Conservation (phyloP, 305 asterid species). For the Fraxinus platypoda region DNA sequence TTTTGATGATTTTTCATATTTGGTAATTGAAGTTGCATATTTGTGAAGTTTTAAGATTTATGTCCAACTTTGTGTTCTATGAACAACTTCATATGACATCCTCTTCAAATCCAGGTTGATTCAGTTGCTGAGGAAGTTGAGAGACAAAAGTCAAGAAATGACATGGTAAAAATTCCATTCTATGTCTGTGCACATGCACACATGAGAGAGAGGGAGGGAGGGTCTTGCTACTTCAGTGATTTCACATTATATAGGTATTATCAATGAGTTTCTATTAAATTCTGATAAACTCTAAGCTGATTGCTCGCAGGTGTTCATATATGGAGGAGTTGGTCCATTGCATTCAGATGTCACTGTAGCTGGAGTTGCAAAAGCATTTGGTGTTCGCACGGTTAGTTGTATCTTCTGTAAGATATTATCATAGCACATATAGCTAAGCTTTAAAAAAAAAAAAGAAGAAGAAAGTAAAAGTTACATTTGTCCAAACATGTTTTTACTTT, state of each 20-base stretch:
- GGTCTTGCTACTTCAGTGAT: background rate
- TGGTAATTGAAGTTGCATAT: background rate
- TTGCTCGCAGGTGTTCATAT: slow-evolving; percentile 68
- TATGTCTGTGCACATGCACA: background rate
- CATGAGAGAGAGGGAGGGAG: background rate
- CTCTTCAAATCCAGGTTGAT: slow-evolving; percentile 58
- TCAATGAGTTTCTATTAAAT: background rate
- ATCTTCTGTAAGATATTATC: background rate
- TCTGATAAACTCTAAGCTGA: background rate
- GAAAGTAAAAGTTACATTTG: background rate
- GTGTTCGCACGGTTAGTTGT: slow-evolving; percentile 59
- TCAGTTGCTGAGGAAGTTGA: slow-evolving; percentile 91
- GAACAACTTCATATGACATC: slow-evolving; percentile 19
- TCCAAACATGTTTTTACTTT: background rate
- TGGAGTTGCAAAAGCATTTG: slow-evolving; percentile 91
- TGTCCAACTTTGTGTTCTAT: background rate
- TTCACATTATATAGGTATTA: background rate
- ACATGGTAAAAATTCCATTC: slow-evolving; percentile 57
- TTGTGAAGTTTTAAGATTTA: background rate
- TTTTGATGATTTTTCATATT: background rate
- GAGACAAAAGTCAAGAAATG: slow-evolving; percentile 55
- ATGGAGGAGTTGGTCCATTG: slow-evolving; percentile 89
- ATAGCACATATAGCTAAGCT: background rate
- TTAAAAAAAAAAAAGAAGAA: background rate
- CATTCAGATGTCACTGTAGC: slow-evolving; percentile 80